Percentiles rank a stretch among this genome's conserved stretches.
Evolutionary conservation across 164 flowering plant genomes (phyloP).

Genomic region (Macadamia integrifolia): DNA sequence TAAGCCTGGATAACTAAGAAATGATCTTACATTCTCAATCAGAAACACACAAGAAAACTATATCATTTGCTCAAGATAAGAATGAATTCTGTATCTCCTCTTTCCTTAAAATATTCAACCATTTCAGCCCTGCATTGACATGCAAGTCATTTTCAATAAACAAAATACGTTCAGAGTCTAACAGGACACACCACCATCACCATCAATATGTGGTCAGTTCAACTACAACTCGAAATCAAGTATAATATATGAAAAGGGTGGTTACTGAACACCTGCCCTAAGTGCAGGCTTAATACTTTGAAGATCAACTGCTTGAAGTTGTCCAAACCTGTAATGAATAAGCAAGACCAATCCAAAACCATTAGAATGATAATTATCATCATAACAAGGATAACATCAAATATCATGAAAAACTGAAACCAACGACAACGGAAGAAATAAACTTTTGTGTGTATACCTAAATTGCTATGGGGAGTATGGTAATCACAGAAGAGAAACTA

Average conservation of each 20-base stretch:
- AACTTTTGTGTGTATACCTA: too few species aligned
- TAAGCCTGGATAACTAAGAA: not conserved
- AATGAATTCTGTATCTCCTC: not conserved
- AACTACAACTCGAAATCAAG: not conserved
- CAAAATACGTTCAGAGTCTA: not conserved
- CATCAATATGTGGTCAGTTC: not conserved
- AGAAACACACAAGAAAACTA: not conserved
- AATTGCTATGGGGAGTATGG: too few species aligned
- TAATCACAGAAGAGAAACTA: too few species aligned
- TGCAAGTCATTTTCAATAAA: not conserved
- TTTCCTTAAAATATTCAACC: not conserved
- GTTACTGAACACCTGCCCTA: conserved; percentile 60
- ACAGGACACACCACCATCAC: not conserved
- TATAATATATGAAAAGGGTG: not conserved
- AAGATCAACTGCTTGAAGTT: conserved; percentile 89
- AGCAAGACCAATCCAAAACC: not conserved
- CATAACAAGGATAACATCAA: not conserved
- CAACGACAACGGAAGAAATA: too few species aligned
- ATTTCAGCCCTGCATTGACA: not conserved
- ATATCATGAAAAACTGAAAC: not conserved
- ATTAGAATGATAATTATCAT: not conserved
- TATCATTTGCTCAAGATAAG: not conserved
- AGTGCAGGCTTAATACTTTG: conserved; percentile 73
- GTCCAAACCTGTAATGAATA: conserved; percentile 73
- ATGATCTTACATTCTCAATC: not conserved